Evolutionary conservation across 1,284 basidiomycete genomes (phyloP), one percentile per base, ranked within the genome.

Genomic region (Athelia sp.): DNA sequence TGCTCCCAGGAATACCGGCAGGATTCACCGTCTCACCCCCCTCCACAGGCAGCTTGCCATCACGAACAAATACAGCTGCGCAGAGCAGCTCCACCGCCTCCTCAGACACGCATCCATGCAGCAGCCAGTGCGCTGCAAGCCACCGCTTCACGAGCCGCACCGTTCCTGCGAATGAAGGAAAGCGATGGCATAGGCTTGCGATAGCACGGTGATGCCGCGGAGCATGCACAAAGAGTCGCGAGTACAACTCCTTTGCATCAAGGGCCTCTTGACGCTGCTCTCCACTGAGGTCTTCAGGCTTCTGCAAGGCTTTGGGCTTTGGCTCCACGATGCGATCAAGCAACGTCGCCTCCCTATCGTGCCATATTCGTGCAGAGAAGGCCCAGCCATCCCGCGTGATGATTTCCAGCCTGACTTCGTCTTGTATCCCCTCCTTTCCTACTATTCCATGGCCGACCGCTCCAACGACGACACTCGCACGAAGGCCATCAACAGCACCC

Each of bases 141-240:
- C 97, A 99, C 46, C 97, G 81, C 69, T 98, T 96, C 36, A 91
- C 80, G 19, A 99, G 75, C 23, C 97, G 78, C 18, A 90, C 87
- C 0, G 94, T 94, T 4, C 87, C 84, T 2, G 91, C 76, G 62
- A 87, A 97, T 4, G 92, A 87, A 0, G 84, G 70, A 62, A 84
- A 89, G 43, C 82, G 82, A 63, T 97, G 92, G 47, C 83, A 84
- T 32, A 99, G 72, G 2, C 88, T 81, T 1, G 86, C 79, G 31
- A 98, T 76, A 1, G 87, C 87, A 1, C 87, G 79, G 64, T 99
- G 97, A 62, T 99, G 96, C 35, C 82, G 67, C 0, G 96, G 91
- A 0, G 77, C 76, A 56, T 91, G 81, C 11, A 89, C 73, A 68
- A 95, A 99, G 11, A 83, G 76, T 11, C 78, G 72, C 1, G 76